Conservation (phyloP, 768 basidiomycete genomes). For the Termitomyces eurrhizus region DNA sequence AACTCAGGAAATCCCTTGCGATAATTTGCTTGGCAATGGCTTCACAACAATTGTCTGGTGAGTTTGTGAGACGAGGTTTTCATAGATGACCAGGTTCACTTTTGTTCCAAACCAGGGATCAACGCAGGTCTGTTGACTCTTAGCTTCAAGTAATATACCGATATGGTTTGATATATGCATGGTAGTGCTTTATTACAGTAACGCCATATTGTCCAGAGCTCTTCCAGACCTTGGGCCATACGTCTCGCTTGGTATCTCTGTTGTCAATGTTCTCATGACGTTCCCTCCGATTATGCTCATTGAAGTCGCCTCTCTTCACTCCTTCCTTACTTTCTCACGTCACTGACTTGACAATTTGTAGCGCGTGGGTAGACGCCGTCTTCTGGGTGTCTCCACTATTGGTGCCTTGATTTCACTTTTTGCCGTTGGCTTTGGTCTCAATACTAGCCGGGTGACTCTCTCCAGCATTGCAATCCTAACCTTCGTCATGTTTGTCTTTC, state of each 20-base stretch:
- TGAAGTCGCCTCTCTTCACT: slow-evolving; percentile 49
- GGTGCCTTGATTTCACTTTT: slow-evolving; percentile 67
- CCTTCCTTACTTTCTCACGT: background rate
- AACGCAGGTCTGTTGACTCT: slow-evolving; percentile 52
- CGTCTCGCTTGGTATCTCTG: slow-evolving; percentile 78
- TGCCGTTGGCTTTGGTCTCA: slow-evolving; percentile 66
- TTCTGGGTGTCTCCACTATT: slow-evolving; percentile 62
- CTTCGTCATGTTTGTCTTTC: slow-evolving; percentile 64
- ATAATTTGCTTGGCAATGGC: slow-evolving; percentile 71
- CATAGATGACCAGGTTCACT: background rate
- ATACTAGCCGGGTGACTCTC: slow-evolving; percentile 53
- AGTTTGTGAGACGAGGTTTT: background rate
- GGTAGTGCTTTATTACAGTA: slow-evolving; percentile 87
- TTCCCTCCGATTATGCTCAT: slow-evolving; percentile 86
- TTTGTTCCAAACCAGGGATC: slow-evolving; percentile 47
- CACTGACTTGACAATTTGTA: slow-evolving; percentile 22
- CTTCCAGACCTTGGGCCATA: slow-evolving; percentile 78
- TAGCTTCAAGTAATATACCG: background rate
- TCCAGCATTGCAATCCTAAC: slow-evolving; percentile 72
- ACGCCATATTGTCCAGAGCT: slow-evolving; percentile 76
- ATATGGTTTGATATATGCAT: background rate
- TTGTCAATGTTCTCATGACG: slow-evolving; percentile 81
- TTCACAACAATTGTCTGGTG: slow-evolving; percentile 77
- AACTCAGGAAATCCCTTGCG: slow-evolving; percentile 58
- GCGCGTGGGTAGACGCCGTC: slow-evolving; percentile 68